phyloP scores from a whole-genome alignment of 176 grass and related monocot species.

The Eragrostis nindensis region DNA sequence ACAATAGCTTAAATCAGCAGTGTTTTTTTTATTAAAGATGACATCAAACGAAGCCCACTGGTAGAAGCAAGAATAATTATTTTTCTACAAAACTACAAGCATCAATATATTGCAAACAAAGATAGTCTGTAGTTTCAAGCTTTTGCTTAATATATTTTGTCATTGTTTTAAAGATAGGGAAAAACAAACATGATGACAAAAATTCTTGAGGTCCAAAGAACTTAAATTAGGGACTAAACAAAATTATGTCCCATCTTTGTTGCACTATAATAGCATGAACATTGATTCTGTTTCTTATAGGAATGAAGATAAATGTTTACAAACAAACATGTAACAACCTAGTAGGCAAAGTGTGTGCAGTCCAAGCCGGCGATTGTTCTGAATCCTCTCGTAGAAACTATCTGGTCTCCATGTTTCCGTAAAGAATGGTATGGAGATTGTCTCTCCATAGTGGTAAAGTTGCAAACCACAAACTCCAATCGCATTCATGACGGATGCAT shows the following conservation, averaged over 20 bases:
- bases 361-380: slow-evolving; percentile 70
- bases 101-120: slow-evolving; percentile 35
- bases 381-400: slow-evolving; percentile 91
- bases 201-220: background rate
- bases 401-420: slow-evolving; percentile 87
- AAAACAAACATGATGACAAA: slow-evolving; percentile 12
- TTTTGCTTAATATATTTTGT: background rate
- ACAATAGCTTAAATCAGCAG: background rate
- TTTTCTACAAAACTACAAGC: background rate
- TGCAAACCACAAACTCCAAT: slow-evolving; percentile 88
- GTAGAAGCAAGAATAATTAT: background rate
- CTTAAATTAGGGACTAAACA: slow-evolving; percentile 25
- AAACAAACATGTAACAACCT: slow-evolving; percentile 45
- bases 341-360: slow-evolving; percentile 87
- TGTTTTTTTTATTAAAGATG: background rate
- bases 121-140: background rate
- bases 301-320: slow-evolving; percentile 8
- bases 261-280: slow-evolving; percentile 2
- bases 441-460: slow-evolving; percentile 86
- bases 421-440: slow-evolving; percentile 93
- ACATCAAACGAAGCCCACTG: background rate
- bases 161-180: background rate
- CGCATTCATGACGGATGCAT: slow-evolving; percentile 91
- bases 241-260: background rate
- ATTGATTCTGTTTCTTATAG: slow-evolving; percentile 11